Evolutionary conservation across 108 stramenopile species (phyloP).

Genomic region (Cyclostephanos tholiformis): DNA sequence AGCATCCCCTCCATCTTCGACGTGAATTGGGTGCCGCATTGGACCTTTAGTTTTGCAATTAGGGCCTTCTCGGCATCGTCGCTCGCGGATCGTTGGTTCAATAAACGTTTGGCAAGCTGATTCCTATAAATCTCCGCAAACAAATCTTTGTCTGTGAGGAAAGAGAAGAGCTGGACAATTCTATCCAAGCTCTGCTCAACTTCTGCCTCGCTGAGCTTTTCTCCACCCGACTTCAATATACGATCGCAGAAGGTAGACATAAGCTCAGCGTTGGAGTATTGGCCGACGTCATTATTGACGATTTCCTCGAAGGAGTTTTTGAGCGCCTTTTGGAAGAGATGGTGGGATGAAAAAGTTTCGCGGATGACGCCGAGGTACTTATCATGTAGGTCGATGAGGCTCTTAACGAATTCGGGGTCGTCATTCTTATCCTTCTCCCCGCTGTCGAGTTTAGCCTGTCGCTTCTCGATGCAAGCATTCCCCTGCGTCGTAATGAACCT

Average conservation of each 20-base stretch:
- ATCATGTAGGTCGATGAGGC: constrained; percentile 95
- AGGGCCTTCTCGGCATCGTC: constrained; percentile 98
- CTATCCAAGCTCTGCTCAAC: constrained; percentile 93
- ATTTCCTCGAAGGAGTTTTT: constrained; percentile 99
- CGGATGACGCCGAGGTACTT: constrained; percentile 93
- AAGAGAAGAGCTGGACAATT: constrained; percentile 96
- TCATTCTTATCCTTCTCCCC: constrained; percentile 94
- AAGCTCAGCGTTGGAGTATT: constrained; percentile 94
- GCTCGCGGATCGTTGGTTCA: constrained; percentile 95
- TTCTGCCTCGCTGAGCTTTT: constrained; percentile 94
- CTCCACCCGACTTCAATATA: constrained; percentile 97
- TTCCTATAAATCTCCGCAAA: constrained; percentile 99
- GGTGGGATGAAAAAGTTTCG: constrained; percentile 89
- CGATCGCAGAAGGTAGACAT: constrained; percentile 98
- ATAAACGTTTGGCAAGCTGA: constrained; percentile 96
- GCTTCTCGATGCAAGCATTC: constrained; percentile 82
- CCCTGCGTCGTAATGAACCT: constrained; percentile 88
- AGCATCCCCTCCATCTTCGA: constrained; percentile 99
- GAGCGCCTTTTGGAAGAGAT: constrained; percentile 98
- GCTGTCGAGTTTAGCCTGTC: constrained; percentile 86
- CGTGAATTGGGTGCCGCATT: constrained; percentile 99
- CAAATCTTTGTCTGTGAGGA: constrained; percentile 98
- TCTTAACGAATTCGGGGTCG: constrained; percentile 97
- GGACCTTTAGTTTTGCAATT: constrained; percentile 98
- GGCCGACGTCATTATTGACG: constrained; percentile 97